Conservation (phyloP, 2,329 filamentous ascomycete species). For the Basipetospora chlamydospora region DNA sequence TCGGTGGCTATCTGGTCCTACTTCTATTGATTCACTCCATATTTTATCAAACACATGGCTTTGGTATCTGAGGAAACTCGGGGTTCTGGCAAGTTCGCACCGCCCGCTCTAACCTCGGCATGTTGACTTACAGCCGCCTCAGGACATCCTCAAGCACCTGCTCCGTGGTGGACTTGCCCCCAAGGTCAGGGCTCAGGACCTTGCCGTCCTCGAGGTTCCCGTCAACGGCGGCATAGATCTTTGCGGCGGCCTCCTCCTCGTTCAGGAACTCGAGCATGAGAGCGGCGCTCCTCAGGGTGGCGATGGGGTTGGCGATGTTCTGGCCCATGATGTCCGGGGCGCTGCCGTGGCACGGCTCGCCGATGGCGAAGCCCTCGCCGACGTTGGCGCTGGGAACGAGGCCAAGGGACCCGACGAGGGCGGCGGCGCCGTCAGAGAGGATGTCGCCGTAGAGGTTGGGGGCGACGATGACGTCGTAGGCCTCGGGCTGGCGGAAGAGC, state of each 20-base stretch:
- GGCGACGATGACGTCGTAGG: slow-evolving; percentile 95
- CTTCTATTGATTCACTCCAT: too few species aligned
- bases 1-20: too few species aligned
- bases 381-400: slow-evolving; percentile 94
- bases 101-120: too few species aligned
- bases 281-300: slow-evolving; percentile 77
- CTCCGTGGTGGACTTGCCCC: slow-evolving; percentile 71
- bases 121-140: slow-evolving; percentile 52
- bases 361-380: slow-evolving; percentile 85
- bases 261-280: slow-evolving; percentile 95
- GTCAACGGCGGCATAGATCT: slow-evolving; percentile 86
- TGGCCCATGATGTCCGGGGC: slow-evolving; percentile 91
- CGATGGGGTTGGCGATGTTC: slow-evolving; percentile 91
- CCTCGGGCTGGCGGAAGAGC: slow-evolving; percentile 87
- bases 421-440: slow-evolving; percentile 85
- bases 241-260: slow-evolving; percentile 71
- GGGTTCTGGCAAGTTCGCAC: too few species aligned
- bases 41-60: too few species aligned
- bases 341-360: slow-evolving; percentile 93
- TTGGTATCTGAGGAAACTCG: too few species aligned
- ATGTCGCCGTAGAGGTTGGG: slow-evolving; percentile 98
- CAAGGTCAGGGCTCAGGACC: slow-evolving; percentile 77
- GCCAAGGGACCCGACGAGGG: slow-evolving; percentile 80
- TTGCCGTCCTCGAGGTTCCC: slow-evolving; percentile 72
- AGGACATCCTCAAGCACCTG: slow-evolving; percentile 82